Base-by-base conservation (phyloP, 352 stramenopile species). In the Globisporangium irregulare region DNA sequence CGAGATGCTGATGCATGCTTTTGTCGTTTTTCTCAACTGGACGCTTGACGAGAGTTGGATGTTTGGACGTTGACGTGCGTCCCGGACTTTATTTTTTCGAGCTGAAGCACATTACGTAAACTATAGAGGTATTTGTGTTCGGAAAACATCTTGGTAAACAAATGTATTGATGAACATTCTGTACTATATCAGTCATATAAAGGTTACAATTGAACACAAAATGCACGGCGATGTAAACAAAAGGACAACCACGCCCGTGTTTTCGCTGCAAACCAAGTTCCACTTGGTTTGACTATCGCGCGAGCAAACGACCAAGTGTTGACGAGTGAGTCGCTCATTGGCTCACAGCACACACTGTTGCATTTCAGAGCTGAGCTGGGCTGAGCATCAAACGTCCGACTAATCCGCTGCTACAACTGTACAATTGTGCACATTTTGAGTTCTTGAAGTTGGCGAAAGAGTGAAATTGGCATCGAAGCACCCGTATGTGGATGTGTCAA, bases 401-500 rank as follows among this genome's bases (percentile, higher is more conserved):
- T 22, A 50, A 50, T n/a, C 9, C 18, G 14, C 14, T n/a, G 41
- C 6, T n/a, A n/a, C 41, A 50, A n/a, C 41, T 50, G 41, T n/a
- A n/a, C 41, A n/a, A n/a, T 9, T n/a, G 15, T 50, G 41, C 41
- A n/a, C 5, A 50, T n/a, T 24, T 51, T 22, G 43, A 12, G 43
- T 22, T 51, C 12, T 58, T 58, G 51, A 29, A 29, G 51, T 29
- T 29, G 25, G 51, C 0, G 36, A 43, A 43, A 43, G 36, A 43
- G 36, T 8, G 8, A n/a, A n/a, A 51, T 22, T 32, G 51, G n/a
- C 51, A 57, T 57, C 51, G 22, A 57, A 57, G 51, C 51, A 29
- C 22, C 51, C 20, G 51, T n/a, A 24, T 57, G 51, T 14, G 4
- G 53, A 58, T 58, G 24, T 59, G 53, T 59, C 53, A 58, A 22